Evolutionary conservation across 768 basidiomycete species (phyloP), one percentile per base, ranked within the genome.

Genomic region (Calocybe gangraenosa): DNA sequence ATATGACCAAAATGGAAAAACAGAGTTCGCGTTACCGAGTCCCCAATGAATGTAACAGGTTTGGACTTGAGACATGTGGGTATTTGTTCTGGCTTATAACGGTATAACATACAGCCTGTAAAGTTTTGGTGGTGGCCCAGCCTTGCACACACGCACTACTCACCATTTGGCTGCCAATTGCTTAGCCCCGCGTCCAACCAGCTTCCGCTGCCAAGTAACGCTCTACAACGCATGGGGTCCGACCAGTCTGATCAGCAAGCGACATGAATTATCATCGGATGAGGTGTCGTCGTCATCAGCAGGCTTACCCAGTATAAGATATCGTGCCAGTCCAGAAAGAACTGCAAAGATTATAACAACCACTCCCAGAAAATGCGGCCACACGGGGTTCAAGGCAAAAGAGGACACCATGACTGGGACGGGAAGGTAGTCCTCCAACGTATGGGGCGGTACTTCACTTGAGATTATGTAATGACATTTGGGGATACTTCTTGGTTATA

Each of bases 91-190:
- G 78, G 62, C 40, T 70, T 69, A 60, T 92, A 90, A 23, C 68
- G 57, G 61, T 85, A 67, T 37, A 89, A 72, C 79, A 92, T 90
- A 59, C 92, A 94, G 21, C 88, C 89, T 92, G 53, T 17, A 19
- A 14, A 25, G n/a, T 25, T 17, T 21, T 13, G 11, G 34, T 53
- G 49, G 45, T 39, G 37, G 50, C 22, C 44, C n/a, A 30, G 41
- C 20, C 42, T 22, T 46, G 28, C 22, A 22, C 7, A 44, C 25
- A 3, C 11, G 14, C 35, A 28, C 13, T 5, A 62, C 75, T 49
- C 48, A 85, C 92, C 90, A 49, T 90, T 78, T 2, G 92, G 92
- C 60, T 96, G 92, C 92, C 92, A 96, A 56, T 83, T 84, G 49
- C 62, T 70, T 59, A 75, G 73, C 32, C 60, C 64, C 19, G 65